Base-by-base conservation (phyloP, 2,329 filamentous ascomycete species). In the Exophiala aquamarina region DNA sequence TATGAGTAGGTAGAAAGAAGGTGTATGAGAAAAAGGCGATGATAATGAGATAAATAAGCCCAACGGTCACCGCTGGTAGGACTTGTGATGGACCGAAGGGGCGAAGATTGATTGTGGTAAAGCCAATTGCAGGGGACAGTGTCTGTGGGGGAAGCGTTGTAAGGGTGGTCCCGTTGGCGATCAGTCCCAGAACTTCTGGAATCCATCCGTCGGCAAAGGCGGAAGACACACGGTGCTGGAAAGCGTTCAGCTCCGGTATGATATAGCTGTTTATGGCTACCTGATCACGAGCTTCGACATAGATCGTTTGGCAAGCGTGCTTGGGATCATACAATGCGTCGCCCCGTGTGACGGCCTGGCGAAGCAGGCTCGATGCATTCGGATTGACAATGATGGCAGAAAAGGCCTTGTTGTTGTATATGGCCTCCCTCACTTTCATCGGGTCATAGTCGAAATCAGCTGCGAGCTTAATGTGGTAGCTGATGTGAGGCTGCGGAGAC, bases 41-140 rank as follows among this genome's bases (percentile, higher is more conserved):
- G 57, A 86, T 84, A 57, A 86, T 84, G 2, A 84, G 67, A 59
- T 85, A 85, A 56, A 86, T 84, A 20, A 85, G 65, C 0, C 81
- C 81, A 43, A 85, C 82, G 1, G 73, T 78, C 2, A 84, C 75
- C 1, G 81, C 73, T 0, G 82, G 82, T 2, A 75, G 79, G 1
- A 74, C 68, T 2, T 71, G 71, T 4, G 76, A 69, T 0, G 81
- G 81, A 13, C 61, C 66, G 60, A 85, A 84, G 0, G 81, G 81
- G 13, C 82, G 70, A 3, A 86, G 68, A 47, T 85, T 81, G 61
- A 75, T 71, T 13, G 68, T 67, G 3, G 70, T 75, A 61, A 81
- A 81, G 0, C 74, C 77, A 43, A 82, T 76, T 0, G 69, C 78
- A 0, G 79, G 79, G 52, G 71, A 76, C 10, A 82, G 57, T 0